These are phyloP conservation scores for Yamadazyma spencermartinsiae DNA, from an alignment of 1,139 yeast genomes.

Conservation along the genomic window DNA sequence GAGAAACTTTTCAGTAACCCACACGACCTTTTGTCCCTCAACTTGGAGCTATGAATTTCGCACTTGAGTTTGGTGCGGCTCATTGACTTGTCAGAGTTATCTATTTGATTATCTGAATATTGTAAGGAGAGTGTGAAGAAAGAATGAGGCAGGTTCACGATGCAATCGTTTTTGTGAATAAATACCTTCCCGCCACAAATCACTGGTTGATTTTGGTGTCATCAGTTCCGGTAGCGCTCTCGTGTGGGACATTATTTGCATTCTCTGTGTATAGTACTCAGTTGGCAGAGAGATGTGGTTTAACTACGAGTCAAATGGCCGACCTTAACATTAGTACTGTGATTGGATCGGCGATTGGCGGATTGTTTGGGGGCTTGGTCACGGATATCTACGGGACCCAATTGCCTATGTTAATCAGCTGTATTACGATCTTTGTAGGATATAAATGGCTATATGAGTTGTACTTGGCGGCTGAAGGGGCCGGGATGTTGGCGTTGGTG, in stretches of 20 bases:
- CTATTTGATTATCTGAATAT: too few relatives aligned
- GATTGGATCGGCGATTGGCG: conserved; percentile 35
- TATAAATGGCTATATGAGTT: conserved; percentile 28
- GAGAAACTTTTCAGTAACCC: conserved; percentile 7
- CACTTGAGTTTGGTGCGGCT: too few relatives aligned
- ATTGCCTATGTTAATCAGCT: conserved; percentile 31
- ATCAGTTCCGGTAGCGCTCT: conserved; percentile 33
- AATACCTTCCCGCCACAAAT: conserved; percentile 27
- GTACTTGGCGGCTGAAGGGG: conserved; percentile 20
- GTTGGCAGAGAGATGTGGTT: conserved; percentile 29
- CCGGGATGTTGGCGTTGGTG: conserved; percentile 19
- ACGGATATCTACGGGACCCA: conserved; percentile 38
- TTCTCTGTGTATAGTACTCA: conserved; percentile 36
- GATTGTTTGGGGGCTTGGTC: conserved; percentile 30
- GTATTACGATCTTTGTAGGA: conserved; percentile 25
- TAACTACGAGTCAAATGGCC: conserved; percentile 30
- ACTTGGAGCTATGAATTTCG: too few relatives aligned
- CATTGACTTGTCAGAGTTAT: too few relatives aligned
- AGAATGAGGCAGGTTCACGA: conserved; percentile 8
- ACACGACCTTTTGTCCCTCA: conserved; percentile 6
- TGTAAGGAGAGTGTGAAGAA: too few relatives aligned
- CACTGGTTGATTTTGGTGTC: conserved; percentile 27
- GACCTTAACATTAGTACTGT: conserved; percentile 33
- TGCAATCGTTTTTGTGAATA: conserved; percentile 17
- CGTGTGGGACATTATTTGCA: conserved; percentile 36